phyloP scores from a whole-genome alignment of 352 stramenopile genomes.

The Pythium myriotylum region DNA sequence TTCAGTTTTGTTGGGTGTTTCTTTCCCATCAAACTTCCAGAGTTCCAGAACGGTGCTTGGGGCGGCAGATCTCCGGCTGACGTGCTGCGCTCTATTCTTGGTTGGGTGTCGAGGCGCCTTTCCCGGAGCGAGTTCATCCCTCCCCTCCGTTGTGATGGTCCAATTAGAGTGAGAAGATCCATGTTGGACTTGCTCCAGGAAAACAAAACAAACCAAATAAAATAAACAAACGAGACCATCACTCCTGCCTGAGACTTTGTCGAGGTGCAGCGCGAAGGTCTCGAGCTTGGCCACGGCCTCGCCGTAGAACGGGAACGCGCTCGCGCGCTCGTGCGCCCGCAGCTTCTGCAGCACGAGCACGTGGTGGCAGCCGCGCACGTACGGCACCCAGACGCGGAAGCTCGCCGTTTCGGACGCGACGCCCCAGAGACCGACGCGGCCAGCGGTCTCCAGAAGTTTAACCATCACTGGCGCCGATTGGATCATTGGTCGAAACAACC shows the following conservation, averaged over 20 bases:
- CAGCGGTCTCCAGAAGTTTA: constrained; percentile 18
- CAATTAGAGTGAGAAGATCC: constrained; percentile 11
- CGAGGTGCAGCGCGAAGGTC: constrained; percentile 53
- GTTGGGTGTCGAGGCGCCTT: no score
- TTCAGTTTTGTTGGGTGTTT: no score
- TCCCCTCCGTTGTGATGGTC: constrained; percentile 3
- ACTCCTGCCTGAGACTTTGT: constrained; percentile 3
- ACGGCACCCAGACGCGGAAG: constrained; percentile 63
- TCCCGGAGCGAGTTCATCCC: not conserved
- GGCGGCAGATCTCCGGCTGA: no score
- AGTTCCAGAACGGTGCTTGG: no score
- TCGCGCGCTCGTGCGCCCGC: constrained; percentile 22
- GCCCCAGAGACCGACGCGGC: constrained; percentile 28
- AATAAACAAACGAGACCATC: not conserved
- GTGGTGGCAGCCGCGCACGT: constrained; percentile 61
- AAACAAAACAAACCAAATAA: no score
- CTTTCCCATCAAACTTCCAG: no score
- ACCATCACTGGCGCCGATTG: constrained; percentile 12
- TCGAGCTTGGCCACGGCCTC: constrained; percentile 45
- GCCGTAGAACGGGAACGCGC: constrained; percentile 42
- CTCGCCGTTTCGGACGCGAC: constrained; percentile 34
- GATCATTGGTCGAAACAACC: not conserved
- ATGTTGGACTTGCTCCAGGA: constrained; percentile 1
- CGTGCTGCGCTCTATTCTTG: constrained; percentile 1
- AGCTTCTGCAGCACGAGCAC: constrained; percentile 70